Conservation (phyloP, 2,329 filamentous ascomycete genomes). For the Geosmithia flava region DNA sequence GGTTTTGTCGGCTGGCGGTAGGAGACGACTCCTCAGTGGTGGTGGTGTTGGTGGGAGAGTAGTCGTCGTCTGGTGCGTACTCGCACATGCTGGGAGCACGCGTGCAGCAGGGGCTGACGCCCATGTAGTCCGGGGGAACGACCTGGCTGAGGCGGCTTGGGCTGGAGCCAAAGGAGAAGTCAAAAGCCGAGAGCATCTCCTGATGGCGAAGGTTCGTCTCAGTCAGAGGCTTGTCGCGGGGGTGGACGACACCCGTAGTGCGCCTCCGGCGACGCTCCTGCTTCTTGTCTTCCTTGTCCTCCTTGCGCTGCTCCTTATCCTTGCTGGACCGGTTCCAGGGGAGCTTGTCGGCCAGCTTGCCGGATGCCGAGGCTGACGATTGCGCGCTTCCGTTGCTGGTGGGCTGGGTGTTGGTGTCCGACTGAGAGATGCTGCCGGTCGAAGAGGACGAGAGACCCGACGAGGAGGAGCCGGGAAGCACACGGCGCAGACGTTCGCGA, state of each 20-base stretch:
- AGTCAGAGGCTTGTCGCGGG: conserved; percentile 31
- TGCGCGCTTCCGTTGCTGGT: conserved; percentile 8
- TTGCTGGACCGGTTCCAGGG: conserved; percentile 14
- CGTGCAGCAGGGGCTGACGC: conserved; percentile 32
- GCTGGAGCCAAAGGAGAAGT: conserved; percentile 30
- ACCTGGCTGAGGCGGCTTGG: conserved; percentile 4
- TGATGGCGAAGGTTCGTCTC: conserved; percentile 32
- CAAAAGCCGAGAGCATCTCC: conserved; percentile 31
- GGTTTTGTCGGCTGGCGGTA: background rate
- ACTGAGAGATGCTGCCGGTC: conserved; percentile 14
- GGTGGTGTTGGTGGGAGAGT: background rate
- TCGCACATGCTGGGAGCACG: conserved; percentile 22
- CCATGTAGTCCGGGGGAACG: conserved; percentile 9
- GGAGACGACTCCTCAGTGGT: background rate
- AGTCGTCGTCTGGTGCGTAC: conserved; percentile 5
- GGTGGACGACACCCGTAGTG: conserved; percentile 20
- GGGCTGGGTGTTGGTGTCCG: conserved; percentile 14
- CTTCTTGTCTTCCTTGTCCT: conserved; percentile 6
- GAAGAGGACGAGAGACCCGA: conserved; percentile 3
- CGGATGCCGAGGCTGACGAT: conserved; percentile 13
- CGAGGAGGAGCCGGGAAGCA: conserved; percentile 22
- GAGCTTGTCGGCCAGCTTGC: conserved; percentile 16
- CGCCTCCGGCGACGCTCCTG: conserved; percentile 11
- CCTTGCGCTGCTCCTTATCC: conserved; percentile 7
- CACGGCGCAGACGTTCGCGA: conserved; percentile 27